Evolutionary conservation across 148 eudicot species (phyloP).

Genomic region (Dysphania ambrosioides): DNA sequence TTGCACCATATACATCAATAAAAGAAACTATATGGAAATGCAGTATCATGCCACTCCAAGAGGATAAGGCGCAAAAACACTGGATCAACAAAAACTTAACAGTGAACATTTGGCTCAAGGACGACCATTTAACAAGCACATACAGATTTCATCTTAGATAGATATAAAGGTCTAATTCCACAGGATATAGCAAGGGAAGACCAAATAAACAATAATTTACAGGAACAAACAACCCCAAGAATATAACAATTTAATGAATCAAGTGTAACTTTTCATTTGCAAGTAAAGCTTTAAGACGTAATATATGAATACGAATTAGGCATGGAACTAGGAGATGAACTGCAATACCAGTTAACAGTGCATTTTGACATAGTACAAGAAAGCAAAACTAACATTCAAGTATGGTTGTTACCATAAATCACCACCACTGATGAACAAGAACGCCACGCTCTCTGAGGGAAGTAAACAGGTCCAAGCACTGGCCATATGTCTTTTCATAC

Average conservation of each 20-base stretch:
- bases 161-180: background rate
- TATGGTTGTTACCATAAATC: conserved; percentile 24
- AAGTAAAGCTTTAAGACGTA: conserved; percentile 14
- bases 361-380: conserved; percentile 7
- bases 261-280: conserved; percentile 20
- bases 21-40: background rate
- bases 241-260: background rate
- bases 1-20: background rate
- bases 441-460: conserved; percentile 79
- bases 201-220: too few relatives aligned
- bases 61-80: background rate
- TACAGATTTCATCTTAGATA: background rate
- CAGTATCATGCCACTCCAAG: background rate
- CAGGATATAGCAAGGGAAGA: conserved; percentile 8
- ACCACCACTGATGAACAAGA: conserved; percentile 99
- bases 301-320: conserved; percentile 8
- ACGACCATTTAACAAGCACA: background rate
- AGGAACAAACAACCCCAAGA: background rate
- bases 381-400: conserved; percentile 9
- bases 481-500: conserved; percentile 73
- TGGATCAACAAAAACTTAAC: background rate
- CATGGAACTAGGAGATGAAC: conserved; percentile 7
- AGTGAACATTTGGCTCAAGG: background rate
- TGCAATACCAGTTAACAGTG: too few relatives aligned
- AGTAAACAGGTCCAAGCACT: conserved; percentile 72